Evolutionary conservation across 139 green algal species (phyloP).

Genomic region (Chlamydomonas sphaeroides): DNA sequence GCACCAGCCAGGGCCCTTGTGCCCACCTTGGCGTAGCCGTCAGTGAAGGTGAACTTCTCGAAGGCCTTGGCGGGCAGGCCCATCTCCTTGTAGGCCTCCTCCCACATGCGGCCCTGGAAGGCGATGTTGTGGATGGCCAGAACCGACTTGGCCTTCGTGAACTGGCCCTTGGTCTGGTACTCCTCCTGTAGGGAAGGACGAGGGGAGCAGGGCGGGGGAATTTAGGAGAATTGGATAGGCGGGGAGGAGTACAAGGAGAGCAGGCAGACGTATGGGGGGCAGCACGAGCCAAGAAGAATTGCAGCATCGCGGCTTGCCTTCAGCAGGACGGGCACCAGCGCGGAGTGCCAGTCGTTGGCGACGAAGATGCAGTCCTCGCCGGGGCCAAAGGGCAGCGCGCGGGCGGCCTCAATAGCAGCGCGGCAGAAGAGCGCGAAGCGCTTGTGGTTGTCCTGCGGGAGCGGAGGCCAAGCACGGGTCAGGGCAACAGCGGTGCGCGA

Average conservation of each 20-base stretch:
- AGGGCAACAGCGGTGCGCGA: too few species aligned
- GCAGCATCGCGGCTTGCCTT: conserved; percentile 64
- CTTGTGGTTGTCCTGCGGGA: conserved; percentile 92
- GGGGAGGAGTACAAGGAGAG: too few species aligned
- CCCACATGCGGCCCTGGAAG: conserved; percentile 95
- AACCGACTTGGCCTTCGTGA: conserved; percentile 80
- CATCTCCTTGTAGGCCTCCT: conserved; percentile 79
- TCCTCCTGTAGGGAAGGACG: conserved; percentile 75
- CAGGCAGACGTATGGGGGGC: too few species aligned
- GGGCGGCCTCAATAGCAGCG: conserved; percentile 81
- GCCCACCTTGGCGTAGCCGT: conserved; percentile 85
- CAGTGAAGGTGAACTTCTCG: conserved; percentile 83
- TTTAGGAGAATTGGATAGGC: too few species aligned
- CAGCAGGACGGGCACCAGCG: conserved; percentile 90
- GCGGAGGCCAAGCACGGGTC: background rate
- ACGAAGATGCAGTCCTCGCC: conserved; percentile 95
- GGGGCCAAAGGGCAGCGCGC: conserved; percentile 85
- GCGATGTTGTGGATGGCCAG: conserved; percentile 98
- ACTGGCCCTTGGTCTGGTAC: conserved; percentile 84
- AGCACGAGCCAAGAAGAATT: too few species aligned
- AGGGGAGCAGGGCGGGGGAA: too few species aligned
- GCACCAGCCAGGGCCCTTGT: too few species aligned
- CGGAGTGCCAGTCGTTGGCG: conserved; percentile 93
- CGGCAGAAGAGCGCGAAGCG: conserved; percentile 96
- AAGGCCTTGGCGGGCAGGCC: conserved; percentile 70